Evolutionary conservation across 202 grass and related monocot genomes (phyloP).

Genomic region (Brachypodium distachyon): DNA sequence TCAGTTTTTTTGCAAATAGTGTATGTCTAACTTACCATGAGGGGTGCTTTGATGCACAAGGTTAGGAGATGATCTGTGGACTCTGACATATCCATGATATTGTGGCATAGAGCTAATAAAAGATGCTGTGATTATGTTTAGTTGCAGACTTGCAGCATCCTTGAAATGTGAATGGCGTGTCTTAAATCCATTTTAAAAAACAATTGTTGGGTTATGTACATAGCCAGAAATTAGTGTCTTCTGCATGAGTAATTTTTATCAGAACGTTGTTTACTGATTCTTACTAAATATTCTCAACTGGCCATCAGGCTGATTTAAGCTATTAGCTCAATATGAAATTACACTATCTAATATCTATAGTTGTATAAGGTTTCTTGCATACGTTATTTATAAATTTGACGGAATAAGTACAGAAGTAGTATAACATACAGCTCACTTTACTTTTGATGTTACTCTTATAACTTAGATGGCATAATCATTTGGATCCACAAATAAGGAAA

Average conservation of each 20-base stretch:
- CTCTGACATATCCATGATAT: background rate
- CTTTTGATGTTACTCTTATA: conserved; percentile 12
- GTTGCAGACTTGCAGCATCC: background rate
- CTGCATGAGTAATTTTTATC: background rate
- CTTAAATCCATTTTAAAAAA: background rate
- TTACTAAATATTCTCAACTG: background rate
- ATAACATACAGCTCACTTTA: background rate
- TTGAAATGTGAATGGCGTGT: background rate
- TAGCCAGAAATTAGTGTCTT: background rate
- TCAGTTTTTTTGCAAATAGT: background rate
- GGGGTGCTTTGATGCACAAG: background rate
- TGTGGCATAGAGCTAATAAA: background rate
- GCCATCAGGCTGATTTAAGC: background rate
- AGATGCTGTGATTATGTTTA: background rate
- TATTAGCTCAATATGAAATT: background rate
- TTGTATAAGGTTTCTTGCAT: background rate
- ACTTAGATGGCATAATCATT: conserved; percentile 91
- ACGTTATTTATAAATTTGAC: background rate
- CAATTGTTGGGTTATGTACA: background rate
- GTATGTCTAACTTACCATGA: conserved; percentile 6
- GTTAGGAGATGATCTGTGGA: background rate
- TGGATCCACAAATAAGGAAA: conserved; percentile 80
- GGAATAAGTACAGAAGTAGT: conserved; percentile 1
- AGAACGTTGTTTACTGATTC: background rate
- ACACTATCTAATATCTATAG: background rate